Conservation (phyloP, 2,329 filamentous ascomycete species). For the Talaromyces marneffei region DNA sequence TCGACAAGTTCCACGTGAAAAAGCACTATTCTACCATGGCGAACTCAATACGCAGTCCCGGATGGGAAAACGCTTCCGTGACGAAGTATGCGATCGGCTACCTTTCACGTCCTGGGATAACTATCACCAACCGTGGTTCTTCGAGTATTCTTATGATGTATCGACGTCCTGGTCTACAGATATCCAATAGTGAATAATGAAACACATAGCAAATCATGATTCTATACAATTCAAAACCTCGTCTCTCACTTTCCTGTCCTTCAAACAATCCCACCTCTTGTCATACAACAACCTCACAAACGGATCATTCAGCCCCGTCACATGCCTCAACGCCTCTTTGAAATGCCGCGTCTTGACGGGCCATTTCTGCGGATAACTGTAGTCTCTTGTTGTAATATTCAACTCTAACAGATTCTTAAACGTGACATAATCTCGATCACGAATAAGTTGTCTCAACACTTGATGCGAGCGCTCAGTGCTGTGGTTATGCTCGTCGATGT, state of each 20-base stretch:
- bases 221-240: background rate
- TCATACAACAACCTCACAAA: constrained; percentile 30
- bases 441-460: constrained; percentile 31
- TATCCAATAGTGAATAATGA: background rate
- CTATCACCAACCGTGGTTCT: too few species aligned
- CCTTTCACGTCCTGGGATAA: too few species aligned
- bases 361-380: constrained; percentile 29
- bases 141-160: background rate
- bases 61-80: constrained; percentile 21
- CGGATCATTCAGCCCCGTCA: constrained; percentile 26
- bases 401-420: constrained; percentile 29
- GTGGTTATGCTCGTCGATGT: constrained; percentile 31
- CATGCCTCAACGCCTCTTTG: constrained; percentile 26
- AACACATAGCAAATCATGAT: background rate
- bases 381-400: constrained; percentile 27
- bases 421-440: constrained; percentile 28
- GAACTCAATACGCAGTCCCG: constrained; percentile 18
- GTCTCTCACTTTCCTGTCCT: background rate
- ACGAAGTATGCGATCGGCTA: constrained; percentile 23
- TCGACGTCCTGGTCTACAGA: background rate
- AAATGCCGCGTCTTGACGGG: constrained; percentile 31
- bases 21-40: constrained; percentile 25
- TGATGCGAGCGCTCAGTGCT: constrained; percentile 25
- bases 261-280: constrained; percentile 24
- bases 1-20: constrained; percentile 14